phyloP scores from a whole-genome alignment of 805 yeast species.

The Barnettozyma vustinii region DNA sequence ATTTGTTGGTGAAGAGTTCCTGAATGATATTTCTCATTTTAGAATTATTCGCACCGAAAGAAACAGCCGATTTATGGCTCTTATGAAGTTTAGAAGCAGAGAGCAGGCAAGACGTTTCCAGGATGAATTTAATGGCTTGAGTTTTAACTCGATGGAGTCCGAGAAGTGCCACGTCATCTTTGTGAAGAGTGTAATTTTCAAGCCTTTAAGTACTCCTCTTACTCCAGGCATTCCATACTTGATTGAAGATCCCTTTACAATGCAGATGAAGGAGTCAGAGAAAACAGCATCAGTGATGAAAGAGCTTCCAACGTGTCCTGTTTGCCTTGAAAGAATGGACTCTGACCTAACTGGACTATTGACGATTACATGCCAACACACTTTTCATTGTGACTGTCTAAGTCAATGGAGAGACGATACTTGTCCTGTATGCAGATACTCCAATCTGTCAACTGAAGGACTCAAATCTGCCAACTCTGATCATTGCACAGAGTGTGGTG shows the following conservation, averaged over 20 bases:
- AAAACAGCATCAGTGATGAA: slow-evolving; percentile 27
- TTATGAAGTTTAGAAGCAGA: slow-evolving; percentile 63
- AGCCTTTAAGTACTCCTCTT: slow-evolving; percentile 17
- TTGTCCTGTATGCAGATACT: slow-evolving; percentile 87
- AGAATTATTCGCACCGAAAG: slow-evolving; percentile 63
- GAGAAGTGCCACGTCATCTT: slow-evolving; percentile 76
- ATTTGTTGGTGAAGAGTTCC: slow-evolving; percentile 61
- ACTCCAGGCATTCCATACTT: slow-evolving; percentile 55
- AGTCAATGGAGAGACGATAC: slow-evolving; percentile 86
- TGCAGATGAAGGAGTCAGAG: slow-evolving; percentile 17
- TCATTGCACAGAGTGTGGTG: slow-evolving; percentile 52
- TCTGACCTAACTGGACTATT: slow-evolving; percentile 71
- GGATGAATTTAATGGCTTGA: slow-evolving; percentile 60
- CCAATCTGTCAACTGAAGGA: slow-evolving; percentile 35
- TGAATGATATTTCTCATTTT: slow-evolving; percentile 58
- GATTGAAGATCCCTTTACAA: slow-evolving; percentile 68
- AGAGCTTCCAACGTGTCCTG: slow-evolving; percentile 91
- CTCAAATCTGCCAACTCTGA: slow-evolving; percentile 18
- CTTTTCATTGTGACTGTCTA: slow-evolving; percentile 85
- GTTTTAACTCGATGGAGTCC: slow-evolving; percentile 84
- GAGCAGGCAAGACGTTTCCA: slow-evolving; percentile 60
- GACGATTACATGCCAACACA: slow-evolving; percentile 89
- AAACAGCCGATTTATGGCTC: slow-evolving; percentile 67
- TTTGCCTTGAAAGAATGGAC: slow-evolving; percentile 86
- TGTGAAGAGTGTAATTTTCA: slow-evolving; percentile 38